Evolutionary conservation across 129 eudicot species (phyloP).

Genomic region (Pittosporum tobira): DNA sequence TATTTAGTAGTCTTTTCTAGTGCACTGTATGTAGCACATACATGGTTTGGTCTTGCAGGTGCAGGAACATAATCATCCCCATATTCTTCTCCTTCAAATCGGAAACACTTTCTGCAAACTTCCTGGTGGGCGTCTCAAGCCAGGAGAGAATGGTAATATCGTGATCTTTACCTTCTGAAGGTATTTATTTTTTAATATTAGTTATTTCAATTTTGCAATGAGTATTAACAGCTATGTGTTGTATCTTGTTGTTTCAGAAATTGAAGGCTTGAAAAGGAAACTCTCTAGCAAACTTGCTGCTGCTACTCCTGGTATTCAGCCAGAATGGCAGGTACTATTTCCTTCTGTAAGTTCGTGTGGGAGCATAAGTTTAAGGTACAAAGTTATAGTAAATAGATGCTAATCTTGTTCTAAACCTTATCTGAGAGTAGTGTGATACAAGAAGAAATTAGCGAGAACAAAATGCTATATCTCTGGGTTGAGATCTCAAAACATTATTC

Average conservation of each 20-base stretch:
- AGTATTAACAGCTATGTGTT: background rate
- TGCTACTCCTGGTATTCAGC: constrained; percentile 40
- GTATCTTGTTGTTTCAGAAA: constrained; percentile 27
- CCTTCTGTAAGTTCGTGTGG: background rate
- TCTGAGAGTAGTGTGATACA: background rate
- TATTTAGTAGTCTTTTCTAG: background rate
- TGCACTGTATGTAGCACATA: background rate
- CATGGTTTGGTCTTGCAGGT: constrained; percentile 37
- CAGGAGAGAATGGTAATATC: constrained; percentile 72
- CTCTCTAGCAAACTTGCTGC: constrained; percentile 71
- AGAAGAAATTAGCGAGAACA: background rate
- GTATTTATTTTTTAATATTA: background rate
- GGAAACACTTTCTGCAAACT: constrained; percentile 78
- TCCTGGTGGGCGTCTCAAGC: constrained; percentile 83
- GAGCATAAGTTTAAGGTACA: too few relatives aligned
- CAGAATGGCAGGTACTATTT: constrained; percentile 63
- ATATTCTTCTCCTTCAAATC: constrained; percentile 72
- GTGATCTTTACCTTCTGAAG: background rate
- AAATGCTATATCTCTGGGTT: background rate
- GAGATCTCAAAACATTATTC: background rate
- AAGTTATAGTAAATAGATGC: too few relatives aligned
- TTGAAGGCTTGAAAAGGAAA: constrained; percentile 76
- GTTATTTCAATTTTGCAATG: background rate
- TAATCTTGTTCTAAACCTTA: background rate
- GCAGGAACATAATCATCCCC: constrained; percentile 83